phyloP scores from a whole-genome alignment of 2,329 filamentous ascomycete species.

The Sclerotinia borealis region DNA sequence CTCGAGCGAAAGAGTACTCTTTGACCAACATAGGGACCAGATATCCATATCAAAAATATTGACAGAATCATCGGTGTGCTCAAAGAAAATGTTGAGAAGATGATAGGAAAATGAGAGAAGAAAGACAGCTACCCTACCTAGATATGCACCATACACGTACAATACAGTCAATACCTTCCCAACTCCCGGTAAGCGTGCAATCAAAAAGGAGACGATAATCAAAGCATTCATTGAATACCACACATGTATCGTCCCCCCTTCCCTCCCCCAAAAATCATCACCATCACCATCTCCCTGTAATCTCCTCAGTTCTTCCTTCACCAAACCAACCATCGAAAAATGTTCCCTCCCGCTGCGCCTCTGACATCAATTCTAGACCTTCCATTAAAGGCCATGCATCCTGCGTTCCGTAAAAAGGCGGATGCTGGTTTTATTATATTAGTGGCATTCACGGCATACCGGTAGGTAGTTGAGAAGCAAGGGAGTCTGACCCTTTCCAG shows the following conservation, averaged over 20 bases:
- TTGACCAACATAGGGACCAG: background rate
- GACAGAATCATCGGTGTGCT: background rate
- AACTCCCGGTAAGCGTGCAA: no score
- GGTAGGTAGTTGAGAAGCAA: slow-evolving; percentile 2
- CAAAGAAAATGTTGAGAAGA: no score
- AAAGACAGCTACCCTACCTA: no score
- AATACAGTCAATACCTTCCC: no score
- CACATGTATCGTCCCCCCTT: background rate
- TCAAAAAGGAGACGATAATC: background rate
- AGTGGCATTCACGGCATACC: no score
- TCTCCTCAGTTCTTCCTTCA: no score
- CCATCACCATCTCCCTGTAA: no score
- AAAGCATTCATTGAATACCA: background rate
- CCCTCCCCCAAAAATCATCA: background rate
- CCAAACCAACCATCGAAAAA: no score
- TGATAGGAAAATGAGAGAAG: background rate
- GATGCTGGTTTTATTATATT: background rate
- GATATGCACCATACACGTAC: no score
- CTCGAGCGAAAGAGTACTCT: background rate
- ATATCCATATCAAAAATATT: background rate
- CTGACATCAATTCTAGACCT: background rate
- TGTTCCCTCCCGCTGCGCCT: background rate
- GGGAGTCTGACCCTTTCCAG: background rate
- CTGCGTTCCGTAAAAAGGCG: background rate
- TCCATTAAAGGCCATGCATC: no score